Percentiles rank a stretch among this genome's conserved stretches.
Conservation (phyloP, 2,329 filamentous ascomycete species). For the Colletotrichum tanaceti region DNA sequence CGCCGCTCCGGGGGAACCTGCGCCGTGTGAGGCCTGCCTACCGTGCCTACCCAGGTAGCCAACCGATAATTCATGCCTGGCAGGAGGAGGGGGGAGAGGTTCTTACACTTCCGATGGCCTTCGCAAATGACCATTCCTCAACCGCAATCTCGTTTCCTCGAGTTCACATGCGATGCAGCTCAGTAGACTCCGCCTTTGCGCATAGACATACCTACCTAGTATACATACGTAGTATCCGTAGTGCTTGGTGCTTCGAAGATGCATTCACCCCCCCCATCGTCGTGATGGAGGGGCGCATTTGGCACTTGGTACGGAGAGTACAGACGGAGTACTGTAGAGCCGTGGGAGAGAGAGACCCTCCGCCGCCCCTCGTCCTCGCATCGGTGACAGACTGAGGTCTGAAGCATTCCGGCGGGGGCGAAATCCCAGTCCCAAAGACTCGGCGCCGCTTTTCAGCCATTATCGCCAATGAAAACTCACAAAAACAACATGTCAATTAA, state of each 20-base stretch:
- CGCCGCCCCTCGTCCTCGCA: background rate
- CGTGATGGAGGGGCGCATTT: background rate
- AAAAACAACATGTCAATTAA: conserved; percentile 42
- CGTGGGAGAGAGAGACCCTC: too few species aligned
- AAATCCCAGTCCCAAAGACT: conserved; percentile 27
- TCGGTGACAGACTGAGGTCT: conserved; percentile 28
- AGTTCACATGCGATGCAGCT: conserved; percentile 23
- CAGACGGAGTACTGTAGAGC: too few species aligned
- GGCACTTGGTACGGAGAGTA: background rate
- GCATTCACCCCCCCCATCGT: conserved; percentile 17
- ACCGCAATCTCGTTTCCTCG: conserved; percentile 14
- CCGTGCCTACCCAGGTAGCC: too few species aligned
- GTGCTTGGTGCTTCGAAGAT: conserved; percentile 22
- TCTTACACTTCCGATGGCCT: conserved; percentile 9
- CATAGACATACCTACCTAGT: conserved; percentile 1
- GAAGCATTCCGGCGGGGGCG: conserved; percentile 19
- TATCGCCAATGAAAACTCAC: conserved; percentile 50
- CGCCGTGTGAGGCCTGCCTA: conserved; percentile 18
- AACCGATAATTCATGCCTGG: background rate
- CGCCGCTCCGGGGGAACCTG: conserved; percentile 31
- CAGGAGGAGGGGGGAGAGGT: background rate
- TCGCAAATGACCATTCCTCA: background rate
- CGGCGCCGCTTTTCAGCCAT: conserved; percentile 45
- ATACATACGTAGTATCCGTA: too few species aligned
- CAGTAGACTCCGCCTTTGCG: conserved; percentile 9